Percentiles rank a stretch among this genome's conserved stretches.
These are phyloP conservation scores for Tetrahymena borealis DNA, from an alignment of 73 alveolate species.

Conservation along the genomic window DNA sequence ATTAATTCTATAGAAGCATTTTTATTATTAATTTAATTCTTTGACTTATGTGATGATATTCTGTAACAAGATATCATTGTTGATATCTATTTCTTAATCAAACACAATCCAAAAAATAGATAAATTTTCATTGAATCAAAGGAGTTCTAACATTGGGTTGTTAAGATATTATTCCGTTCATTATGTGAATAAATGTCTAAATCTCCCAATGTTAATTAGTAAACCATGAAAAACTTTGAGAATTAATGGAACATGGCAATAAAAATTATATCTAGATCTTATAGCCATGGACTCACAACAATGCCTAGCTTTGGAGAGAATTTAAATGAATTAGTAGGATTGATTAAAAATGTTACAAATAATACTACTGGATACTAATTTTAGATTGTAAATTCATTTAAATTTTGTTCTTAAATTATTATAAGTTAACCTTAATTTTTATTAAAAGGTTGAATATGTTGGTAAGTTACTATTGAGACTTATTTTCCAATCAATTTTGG, in stretches of 20 bases:
- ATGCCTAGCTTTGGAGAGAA: background rate
- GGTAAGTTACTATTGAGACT: background rate
- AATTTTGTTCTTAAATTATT: background rate
- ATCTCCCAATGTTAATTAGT: background rate
- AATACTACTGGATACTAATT: background rate
- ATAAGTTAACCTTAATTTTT: background rate
- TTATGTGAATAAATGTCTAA: background rate
- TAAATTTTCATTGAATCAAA: background rate
- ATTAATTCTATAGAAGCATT: background rate
- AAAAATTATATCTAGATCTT: background rate
- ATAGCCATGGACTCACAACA: background rate
- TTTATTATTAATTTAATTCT: background rate
- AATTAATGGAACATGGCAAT: background rate
- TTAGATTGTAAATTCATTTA: background rate
- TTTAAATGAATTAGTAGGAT: background rate
- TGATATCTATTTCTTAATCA: background rate
- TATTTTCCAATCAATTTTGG: background rate
- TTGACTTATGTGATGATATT: background rate
- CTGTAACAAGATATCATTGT: background rate
- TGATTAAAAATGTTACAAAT: background rate
- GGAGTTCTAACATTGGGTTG: background rate
- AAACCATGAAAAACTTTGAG: background rate
- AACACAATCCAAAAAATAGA: background rate
- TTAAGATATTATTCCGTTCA: background rate
- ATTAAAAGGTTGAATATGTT: background rate